phyloP scores from a whole-genome alignment of 108 stramenopile genomes.

The Skeletonema marinoi region DNA sequence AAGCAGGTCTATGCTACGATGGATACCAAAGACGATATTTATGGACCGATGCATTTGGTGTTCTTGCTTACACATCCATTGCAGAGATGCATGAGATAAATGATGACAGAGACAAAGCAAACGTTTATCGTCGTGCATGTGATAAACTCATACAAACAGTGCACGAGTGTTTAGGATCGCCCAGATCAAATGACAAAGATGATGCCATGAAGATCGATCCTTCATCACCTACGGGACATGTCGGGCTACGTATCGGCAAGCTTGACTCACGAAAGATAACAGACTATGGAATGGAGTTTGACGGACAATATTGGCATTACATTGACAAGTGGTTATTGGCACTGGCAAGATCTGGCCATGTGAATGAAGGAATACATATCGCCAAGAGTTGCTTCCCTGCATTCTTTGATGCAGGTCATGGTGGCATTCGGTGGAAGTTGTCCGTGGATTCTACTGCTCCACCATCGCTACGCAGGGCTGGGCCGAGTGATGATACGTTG shows the following conservation, averaged over 20 bases:
- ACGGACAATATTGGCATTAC: conserved; percentile 29
- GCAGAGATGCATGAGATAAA: no score
- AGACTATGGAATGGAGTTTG: conserved; percentile 27
- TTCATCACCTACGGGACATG: conserved; percentile 21
- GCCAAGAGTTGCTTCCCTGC: conserved; percentile 21
- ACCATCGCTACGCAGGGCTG: not conserved
- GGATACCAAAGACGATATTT: no score
- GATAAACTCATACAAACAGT: no score
- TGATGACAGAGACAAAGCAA: no score
- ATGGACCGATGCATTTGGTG: no score
- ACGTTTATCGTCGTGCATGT: no score
- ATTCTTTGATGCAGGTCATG: conserved; percentile 6
- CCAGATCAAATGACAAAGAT: no score
- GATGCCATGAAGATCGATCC: no score
- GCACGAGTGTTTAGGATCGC: no score
- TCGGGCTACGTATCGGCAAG: conserved; percentile 28
- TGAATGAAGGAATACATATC: conserved; percentile 14
- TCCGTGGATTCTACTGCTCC: conserved; percentile 19
- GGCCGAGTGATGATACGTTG: conserved; percentile 23
- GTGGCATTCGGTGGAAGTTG: conserved; percentile 28
- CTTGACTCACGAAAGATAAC: conserved; percentile 7
- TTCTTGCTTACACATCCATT: no score
- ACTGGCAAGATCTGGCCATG: conserved; percentile 8
- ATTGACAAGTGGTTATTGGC: conserved; percentile 31
- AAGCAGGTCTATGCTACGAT: no score